phyloP scores from a whole-genome alignment of 192 early-diverging fungal genomes.

The Hyaloraphidium curvatum region DNA sequence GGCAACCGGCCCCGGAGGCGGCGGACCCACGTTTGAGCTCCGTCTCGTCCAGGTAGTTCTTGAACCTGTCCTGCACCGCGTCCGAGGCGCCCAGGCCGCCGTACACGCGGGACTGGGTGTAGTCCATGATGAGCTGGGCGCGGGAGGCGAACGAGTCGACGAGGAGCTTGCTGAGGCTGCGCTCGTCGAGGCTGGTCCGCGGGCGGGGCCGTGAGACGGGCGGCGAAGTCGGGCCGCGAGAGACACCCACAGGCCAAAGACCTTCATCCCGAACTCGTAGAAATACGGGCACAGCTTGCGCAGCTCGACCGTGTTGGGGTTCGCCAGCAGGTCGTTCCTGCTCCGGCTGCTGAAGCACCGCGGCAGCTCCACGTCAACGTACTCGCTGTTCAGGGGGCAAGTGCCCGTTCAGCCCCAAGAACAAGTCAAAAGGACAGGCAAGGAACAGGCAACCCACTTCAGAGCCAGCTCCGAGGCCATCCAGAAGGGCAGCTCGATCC shows the following conservation, averaged over 20 bases:
- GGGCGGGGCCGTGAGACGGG: not conserved
- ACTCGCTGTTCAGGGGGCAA: conserved; percentile 6
- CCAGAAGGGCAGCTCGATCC: conserved; percentile 25
- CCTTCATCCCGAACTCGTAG: conserved; percentile 20
- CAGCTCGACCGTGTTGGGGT: conserved; percentile 17
- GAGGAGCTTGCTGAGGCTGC: not conserved
- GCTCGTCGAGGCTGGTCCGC: not conserved
- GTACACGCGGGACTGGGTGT: not conserved
- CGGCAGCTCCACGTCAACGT: conserved; percentile 18
- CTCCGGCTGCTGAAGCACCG: conserved; percentile 16
- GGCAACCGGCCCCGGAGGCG: too few species aligned
- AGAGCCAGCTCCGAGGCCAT: conserved; percentile 15
- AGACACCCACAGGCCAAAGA: conserved; percentile 15
- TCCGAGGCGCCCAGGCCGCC: not conserved
- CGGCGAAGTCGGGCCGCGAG: not conserved
- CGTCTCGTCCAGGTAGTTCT: not conserved
- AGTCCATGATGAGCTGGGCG: not conserved
- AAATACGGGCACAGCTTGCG: conserved; percentile 18
- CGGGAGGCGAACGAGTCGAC: not conserved
- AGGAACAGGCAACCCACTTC: conserved; percentile 8
- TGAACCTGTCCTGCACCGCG: not conserved
- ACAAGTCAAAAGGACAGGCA: not conserved
- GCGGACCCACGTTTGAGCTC: not conserved
- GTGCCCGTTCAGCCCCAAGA: not conserved
- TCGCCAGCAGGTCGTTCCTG: conserved; percentile 19